Evolutionary conservation across 208 protist genomes (phyloP).

Genomic region (Naegleria lovaniensis): DNA sequence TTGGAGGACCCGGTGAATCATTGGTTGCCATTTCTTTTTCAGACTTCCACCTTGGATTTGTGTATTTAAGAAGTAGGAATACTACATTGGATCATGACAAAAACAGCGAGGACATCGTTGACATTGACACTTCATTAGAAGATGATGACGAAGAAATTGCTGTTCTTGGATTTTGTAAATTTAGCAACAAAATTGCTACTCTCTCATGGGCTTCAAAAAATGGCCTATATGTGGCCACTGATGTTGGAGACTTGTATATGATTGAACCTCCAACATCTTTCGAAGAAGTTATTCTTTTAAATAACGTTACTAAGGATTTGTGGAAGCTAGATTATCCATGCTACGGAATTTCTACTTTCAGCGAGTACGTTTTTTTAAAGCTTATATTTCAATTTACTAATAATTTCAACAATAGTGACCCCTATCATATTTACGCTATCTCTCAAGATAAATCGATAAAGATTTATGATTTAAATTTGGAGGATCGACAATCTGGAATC

Average conservation of each 20-base stretch:
- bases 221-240: neutral
- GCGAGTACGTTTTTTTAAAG: neutral
- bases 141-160: neutral
- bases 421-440: neutral
- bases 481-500: neutral
- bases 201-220: neutral
- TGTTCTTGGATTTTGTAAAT: constrained; percentile 14
- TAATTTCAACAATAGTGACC: neutral
- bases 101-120: neutral
- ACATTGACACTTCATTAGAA: neutral
- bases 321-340: constrained; percentile 22
- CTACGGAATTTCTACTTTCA: neutral
- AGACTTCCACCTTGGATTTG: neutral
- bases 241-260: neutral
- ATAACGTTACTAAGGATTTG: neutral
- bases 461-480: neutral
- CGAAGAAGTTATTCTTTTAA: neutral
- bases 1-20: neutral
- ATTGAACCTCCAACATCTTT: neutral
- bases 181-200: neutral
- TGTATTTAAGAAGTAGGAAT: neutral
- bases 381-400: neutral
- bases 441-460: constrained; percentile 22
- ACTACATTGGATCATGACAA: neutral
- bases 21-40: neutral